phyloP scores from a whole-genome alignment of 2,329 filamentous ascomycete genomes.

The Aotearoamyces nothofagi region DNA sequence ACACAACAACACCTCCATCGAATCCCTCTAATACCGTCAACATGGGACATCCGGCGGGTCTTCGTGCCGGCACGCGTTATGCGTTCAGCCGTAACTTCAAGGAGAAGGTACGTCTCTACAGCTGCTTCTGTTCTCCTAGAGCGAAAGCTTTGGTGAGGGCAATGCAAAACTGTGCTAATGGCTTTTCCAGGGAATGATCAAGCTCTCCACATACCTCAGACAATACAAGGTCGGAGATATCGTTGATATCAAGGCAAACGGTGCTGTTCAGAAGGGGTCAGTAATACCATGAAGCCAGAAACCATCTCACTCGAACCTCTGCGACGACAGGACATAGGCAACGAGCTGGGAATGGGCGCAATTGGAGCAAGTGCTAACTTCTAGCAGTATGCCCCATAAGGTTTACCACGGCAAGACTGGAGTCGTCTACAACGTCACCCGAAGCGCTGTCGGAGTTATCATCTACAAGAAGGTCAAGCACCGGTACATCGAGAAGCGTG shows the following conservation, averaged over 20 bases:
- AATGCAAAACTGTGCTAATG: too few relatives aligned
- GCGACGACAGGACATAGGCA: background rate
- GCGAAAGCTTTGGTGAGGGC: too few relatives aligned
- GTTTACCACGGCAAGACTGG: constrained; percentile 99
- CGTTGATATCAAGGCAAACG: constrained; percentile 97
- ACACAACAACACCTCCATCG: too few relatives aligned
- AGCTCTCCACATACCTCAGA: constrained; percentile 84
- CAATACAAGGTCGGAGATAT: constrained; percentile 98
- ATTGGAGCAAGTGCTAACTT: constrained; percentile 6
- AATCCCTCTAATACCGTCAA: too few relatives aligned
- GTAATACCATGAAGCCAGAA: constrained; percentile 15
- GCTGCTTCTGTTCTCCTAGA: too few relatives aligned
- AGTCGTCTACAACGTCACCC: constrained; percentile 98
- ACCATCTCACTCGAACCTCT: background rate
- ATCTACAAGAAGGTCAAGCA: constrained; percentile 99
- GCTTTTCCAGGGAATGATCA: constrained; percentile 91
- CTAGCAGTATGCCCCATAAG: constrained; percentile 85
- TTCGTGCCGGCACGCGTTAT: constrained; percentile 79
- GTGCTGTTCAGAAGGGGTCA: constrained; percentile 96
- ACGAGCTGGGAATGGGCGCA: background rate
- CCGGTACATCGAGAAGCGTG: constrained; percentile 99
- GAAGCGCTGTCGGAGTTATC: constrained; percentile 94
- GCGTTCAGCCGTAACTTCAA: constrained; percentile 91
- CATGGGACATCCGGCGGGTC: constrained; percentile 81
- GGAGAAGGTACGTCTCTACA: too few relatives aligned